Percentiles rank a stretch among this genome's conserved stretches.
These are phyloP conservation scores for Solanum aculeatissimum DNA, from an alignment of 305 asterid species.

Conservation along the genomic window DNA sequence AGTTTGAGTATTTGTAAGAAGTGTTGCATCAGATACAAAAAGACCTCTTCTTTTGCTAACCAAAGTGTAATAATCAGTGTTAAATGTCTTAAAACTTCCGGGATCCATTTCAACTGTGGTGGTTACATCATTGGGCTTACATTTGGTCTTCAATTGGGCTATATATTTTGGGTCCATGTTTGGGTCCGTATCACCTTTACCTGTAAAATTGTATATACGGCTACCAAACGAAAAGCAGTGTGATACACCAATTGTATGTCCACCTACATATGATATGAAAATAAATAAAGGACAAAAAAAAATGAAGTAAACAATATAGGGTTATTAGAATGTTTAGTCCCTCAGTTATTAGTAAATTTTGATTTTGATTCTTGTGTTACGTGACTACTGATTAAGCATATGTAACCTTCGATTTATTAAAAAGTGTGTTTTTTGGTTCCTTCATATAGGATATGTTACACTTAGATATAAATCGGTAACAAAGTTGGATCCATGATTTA, in stretches of 20 bases:
- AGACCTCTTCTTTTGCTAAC: constrained; percentile 31
- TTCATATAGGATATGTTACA: too few relatives aligned
- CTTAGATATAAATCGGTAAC: too few relatives aligned
- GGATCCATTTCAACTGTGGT: constrained; percentile 42
- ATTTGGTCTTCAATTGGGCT: constrained; percentile 6
- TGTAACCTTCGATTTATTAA: not conserved
- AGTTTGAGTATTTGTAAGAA: constrained; percentile 23
- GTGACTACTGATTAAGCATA: too few relatives aligned
- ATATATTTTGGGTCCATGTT: constrained; percentile 27
- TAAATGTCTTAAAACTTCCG: constrained; percentile 28
- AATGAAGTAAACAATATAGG: not conserved
- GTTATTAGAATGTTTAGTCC: too few relatives aligned
- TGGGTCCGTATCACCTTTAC: constrained; percentile 26
- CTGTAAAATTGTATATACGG: constrained; percentile 1
- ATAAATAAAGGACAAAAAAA: not conserved
- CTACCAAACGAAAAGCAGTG: not conserved
- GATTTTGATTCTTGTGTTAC: too few relatives aligned
- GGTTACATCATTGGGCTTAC: constrained; percentile 25
- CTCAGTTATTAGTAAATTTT: too few relatives aligned
- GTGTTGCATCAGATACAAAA: constrained; percentile 41
- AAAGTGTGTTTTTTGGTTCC: not conserved
- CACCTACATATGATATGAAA: not conserved
- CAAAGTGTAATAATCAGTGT: constrained; percentile 19
- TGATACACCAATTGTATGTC: constrained; percentile 1
- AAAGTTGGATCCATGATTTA: too few relatives aligned